These are phyloP conservation scores for Moniliophthora roreri DNA, from an alignment of 1,284 basidiomycete species.

Conservation along the genomic window DNA sequence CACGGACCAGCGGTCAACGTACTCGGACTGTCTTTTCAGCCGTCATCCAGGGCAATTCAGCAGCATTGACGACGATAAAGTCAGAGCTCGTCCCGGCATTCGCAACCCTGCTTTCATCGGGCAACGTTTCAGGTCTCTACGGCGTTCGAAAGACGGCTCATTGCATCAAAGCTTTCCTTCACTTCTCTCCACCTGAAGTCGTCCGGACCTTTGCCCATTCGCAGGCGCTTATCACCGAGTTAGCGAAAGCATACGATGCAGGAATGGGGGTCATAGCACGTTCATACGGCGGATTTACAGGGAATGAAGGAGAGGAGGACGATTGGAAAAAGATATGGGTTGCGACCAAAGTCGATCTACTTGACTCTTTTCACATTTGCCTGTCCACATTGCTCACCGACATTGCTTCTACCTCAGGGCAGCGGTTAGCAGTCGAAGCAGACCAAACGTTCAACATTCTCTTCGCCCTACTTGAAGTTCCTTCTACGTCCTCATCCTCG, in stretches of 20 bases:
- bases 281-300: slow-evolving; percentile 58
- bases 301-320: slow-evolving; percentile 38
- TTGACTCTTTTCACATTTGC: slow-evolving; percentile 66
- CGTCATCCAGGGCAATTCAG: no score
- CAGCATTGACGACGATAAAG: no score
- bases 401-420: slow-evolving; percentile 40
- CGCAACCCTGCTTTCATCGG: slow-evolving; percentile 42
- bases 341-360: slow-evolving; percentile 66
- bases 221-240: slow-evolving; percentile 52
- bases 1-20: no score
- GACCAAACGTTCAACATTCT: slow-evolving; percentile 57
- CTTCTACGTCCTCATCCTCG: slow-evolving; percentile 25
- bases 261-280: slow-evolving; percentile 52
- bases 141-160: slow-evolving; percentile 61
- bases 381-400: slow-evolving; percentile 49
- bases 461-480: slow-evolving; percentile 54
- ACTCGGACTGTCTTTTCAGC: no score
- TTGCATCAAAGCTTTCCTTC: slow-evolving; percentile 56
- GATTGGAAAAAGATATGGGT: slow-evolving; percentile 71
- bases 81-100: slow-evolving; percentile 22
- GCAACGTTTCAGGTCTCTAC: slow-evolving; percentile 53
- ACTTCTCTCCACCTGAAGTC: slow-evolving; percentile 45
- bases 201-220: slow-evolving; percentile 49
- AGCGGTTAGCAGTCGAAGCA: slow-evolving; percentile 41
- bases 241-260: slow-evolving; percentile 58